Evolutionary conservation across 2,329 filamentous ascomycete genomes (phyloP).

Genomic region (Beauveria asiatica): DNA sequence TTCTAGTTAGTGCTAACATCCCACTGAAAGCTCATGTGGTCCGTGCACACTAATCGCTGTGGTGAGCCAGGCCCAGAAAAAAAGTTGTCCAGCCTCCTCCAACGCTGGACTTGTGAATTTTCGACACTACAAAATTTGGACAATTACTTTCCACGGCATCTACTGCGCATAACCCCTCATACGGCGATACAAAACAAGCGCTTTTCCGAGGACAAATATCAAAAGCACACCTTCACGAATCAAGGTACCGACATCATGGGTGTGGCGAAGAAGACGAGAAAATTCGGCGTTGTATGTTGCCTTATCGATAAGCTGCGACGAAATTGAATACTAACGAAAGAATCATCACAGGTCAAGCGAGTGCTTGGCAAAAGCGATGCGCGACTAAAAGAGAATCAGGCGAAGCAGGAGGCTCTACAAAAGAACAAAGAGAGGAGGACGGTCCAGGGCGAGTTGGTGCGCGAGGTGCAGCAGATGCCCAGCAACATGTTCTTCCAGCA

Average conservation of each 20-base stretch:
- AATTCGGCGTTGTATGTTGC: conserved; percentile 61
- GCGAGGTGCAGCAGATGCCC: conserved; percentile 74
- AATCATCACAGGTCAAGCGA: conserved; percentile 55
- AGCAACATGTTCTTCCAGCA: conserved; percentile 81
- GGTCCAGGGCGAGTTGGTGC: conserved; percentile 52
- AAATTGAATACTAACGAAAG: conserved; percentile 1
- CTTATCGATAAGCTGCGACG: conserved; percentile 21
- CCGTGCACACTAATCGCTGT: conserved; percentile 18
- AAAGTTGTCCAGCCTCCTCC: conserved; percentile 19
- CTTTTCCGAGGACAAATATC: neutral
- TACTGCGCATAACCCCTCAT: neutral
- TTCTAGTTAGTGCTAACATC: neutral
- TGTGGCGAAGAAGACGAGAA: conserved; percentile 80
- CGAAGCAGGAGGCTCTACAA: conserved; percentile 41
- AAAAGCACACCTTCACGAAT: neutral
- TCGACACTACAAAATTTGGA: conserved; percentile 9
- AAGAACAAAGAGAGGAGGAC: conserved; percentile 40
- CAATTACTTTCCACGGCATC: neutral
- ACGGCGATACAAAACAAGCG: neutral
- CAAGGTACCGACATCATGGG: conserved; percentile 52
- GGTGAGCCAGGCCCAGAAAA: conserved; percentile 17
- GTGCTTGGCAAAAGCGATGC: conserved; percentile 75
- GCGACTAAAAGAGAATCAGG: conserved; percentile 71
- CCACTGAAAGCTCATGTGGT: conserved; percentile 13
- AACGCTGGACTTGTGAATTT: conserved; percentile 4